Evolutionary conservation across 2,329 filamentous ascomycete species (phyloP).

Genomic region (Hortaea werneckii): DNA sequence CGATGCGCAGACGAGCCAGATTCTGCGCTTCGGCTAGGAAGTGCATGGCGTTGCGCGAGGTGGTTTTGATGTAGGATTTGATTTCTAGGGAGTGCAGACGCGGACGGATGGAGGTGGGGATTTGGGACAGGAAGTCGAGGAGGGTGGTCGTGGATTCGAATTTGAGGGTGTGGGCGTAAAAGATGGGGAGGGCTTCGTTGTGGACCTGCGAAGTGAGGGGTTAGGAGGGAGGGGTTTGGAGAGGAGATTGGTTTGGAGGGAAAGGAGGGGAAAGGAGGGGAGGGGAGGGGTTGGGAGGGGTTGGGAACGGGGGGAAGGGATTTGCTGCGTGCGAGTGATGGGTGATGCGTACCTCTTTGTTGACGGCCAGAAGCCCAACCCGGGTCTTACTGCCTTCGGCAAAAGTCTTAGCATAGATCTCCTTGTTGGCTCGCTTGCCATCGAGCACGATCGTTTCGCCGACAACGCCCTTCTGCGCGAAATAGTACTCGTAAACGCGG

Average conservation of each 20-base stretch:
- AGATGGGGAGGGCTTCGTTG: conserved; percentile 18
- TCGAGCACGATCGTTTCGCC: conserved; percentile 20
- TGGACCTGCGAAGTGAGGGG: conserved; percentile 13
- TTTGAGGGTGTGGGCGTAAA: conserved; percentile 23
- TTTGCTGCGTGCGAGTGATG: no score
- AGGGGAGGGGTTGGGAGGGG: no score
- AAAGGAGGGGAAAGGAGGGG: no score
- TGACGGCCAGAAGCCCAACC: conserved; percentile 22
- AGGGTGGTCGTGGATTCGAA: conserved; percentile 24
- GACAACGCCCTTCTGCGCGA: conserved; percentile 18
- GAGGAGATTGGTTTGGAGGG: neutral
- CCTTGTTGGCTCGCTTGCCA: conserved; percentile 20
- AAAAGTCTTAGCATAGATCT: conserved; percentile 24
- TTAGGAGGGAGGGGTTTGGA: neutral
- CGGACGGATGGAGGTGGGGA: conserved; percentile 11
- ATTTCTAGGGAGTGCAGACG: conserved; percentile 18
- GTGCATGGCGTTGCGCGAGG: conserved; percentile 22
- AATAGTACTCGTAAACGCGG: conserved; percentile 22
- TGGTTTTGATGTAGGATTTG: conserved; percentile 20
- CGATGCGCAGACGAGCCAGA: conserved; percentile 21
- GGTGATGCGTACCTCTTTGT: conserved; percentile 20
- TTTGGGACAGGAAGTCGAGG: conserved; percentile 23
- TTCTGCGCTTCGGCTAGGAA: conserved; percentile 23
- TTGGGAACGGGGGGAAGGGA: neutral
- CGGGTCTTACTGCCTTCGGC: conserved; percentile 21